phyloP scores from a whole-genome alignment of 257 asterid genomes.

The Oldenlandia corymbosa region DNA sequence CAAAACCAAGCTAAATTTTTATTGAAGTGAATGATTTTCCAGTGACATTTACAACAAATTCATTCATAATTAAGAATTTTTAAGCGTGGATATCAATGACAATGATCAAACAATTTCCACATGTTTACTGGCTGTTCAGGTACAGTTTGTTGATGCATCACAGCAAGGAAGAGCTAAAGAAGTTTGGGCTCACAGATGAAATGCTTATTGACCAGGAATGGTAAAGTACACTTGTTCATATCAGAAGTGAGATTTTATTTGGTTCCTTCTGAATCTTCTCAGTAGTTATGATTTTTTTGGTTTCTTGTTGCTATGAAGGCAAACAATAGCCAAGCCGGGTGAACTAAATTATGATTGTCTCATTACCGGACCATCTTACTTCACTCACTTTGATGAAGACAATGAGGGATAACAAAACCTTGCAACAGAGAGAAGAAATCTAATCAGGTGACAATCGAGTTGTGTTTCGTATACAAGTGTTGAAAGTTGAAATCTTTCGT shows the following conservation, averaged over 20 bases:
- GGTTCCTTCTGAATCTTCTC: neutral
- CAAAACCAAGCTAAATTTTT: no score
- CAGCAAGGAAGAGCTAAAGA: slow-evolving; percentile 45
- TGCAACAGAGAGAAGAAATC: neutral
- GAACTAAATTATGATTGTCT: slow-evolving; percentile 59
- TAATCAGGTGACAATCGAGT: no score
- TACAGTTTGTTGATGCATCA: slow-evolving; percentile 68
- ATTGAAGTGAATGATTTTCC: no score
- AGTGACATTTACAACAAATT: no score
- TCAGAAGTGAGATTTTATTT: neutral
- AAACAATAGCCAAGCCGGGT: slow-evolving; percentile 62
- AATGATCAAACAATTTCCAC: no score
- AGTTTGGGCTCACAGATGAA: slow-evolving; percentile 57
- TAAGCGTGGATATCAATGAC: no score
- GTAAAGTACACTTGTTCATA: slow-evolving; percentile 24
- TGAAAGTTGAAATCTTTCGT: no score
- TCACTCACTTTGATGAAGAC: slow-evolving; percentile 54
- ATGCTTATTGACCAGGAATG: slow-evolving; percentile 78
- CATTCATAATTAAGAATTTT: no score
- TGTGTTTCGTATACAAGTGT: no score
- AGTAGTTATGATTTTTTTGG: neutral
- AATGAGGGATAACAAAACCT: neutral
- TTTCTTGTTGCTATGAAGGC: slow-evolving; percentile 36
- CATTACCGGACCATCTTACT: slow-evolving; percentile 69
- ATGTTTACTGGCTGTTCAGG: no score